phyloP scores from a whole-genome alignment of 176 grass and related monocot species.

The Hyparrhenia diplandra region DNA sequence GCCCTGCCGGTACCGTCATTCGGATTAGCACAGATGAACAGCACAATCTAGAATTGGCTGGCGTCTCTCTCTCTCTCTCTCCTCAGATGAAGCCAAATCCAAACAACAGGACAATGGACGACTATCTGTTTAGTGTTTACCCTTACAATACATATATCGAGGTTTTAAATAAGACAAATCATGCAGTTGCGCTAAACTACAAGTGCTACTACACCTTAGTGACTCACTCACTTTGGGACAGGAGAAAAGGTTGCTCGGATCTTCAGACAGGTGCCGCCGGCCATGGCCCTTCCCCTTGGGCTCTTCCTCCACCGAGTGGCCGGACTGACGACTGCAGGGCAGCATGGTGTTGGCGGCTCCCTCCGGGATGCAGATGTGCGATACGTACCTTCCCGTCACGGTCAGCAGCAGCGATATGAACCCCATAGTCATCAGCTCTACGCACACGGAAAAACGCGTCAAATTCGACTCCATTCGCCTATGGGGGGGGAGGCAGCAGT shows the following conservation, averaged over 20 bases:
- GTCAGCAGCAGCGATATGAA: slow-evolving; percentile 91
- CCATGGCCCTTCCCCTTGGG: neutral
- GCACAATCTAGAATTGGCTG: neutral
- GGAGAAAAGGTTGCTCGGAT: neutral
- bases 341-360: slow-evolving; percentile 70
- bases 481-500: neutral
- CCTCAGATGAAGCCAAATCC: neutral
- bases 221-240: slow-evolving; percentile 62
- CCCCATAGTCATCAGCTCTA: slow-evolving; percentile 98
- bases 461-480: neutral
- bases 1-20: slow-evolving; percentile 51
- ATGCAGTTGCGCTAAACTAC: neutral
- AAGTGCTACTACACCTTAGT: neutral
- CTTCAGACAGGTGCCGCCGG: slow-evolving; percentile 48
- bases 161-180: neutral
- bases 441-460: slow-evolving; percentile 26
- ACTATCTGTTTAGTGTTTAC: slow-evolving; percentile 2
- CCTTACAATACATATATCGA: neutral
- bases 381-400: slow-evolving; percentile 51
- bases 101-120: neutral
- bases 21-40: neutral
- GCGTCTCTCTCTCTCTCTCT: neutral
- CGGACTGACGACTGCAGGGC: slow-evolving; percentile 38
- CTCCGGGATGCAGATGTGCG: slow-evolving; percentile 73
- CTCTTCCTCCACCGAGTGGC: neutral